Base-by-base conservation (phyloP, 805 yeast genomes). In the Grigorovia humatica region DNA sequence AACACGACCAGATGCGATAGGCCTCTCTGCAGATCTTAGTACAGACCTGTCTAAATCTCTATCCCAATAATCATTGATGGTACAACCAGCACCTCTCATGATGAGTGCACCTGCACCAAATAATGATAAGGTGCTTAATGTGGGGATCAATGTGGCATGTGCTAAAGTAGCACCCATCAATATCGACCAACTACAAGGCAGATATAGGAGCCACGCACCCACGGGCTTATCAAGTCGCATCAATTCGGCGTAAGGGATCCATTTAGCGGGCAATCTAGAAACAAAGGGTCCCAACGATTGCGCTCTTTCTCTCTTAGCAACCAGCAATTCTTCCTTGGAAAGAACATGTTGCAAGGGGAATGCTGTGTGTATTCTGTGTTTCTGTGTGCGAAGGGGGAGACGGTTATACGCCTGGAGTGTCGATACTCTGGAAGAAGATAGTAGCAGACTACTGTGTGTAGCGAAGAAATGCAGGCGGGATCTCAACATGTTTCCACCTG, bases 61-160 rank as follows among this genome's bases (percentile, higher is more conserved):
- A 65, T 93, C 99, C 64, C 83, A 73, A 46, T 91, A 73, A 68
- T 93, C 99, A 65, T 93, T 93, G 51, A 93, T 83, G 0, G 96
- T 90, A 66, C 99, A 93, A 0, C 99, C 99, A 1, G 96, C 97
- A 29, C 98, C 96, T 67, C 99, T 78, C 96, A 95, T 93, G 17
- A 91, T 75, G 43, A 90, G 61, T 0, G 97, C 79, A 13, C 99
- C 99, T 4, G 84, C 73, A 4, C 91, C 82, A 64, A 89, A 93
- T 13, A 89, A 70, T 0, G 79, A 75, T 38, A 88, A 64, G 62
- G 83, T 87, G 61, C 76, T 77, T 0, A 75, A 53, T 0, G 91
- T 83, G 1, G 81, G 75, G 0, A 78, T 54, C 1, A 88, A 50
- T 0, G 96, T 83, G 0, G 96, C 96, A 1, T 81, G 69, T 1